Percentiles rank a stretch among this genome's conserved stretches.
Conservation (phyloP, 2,329 filamentous ascomycete genomes). For the Ophiobolus disseminans region DNA sequence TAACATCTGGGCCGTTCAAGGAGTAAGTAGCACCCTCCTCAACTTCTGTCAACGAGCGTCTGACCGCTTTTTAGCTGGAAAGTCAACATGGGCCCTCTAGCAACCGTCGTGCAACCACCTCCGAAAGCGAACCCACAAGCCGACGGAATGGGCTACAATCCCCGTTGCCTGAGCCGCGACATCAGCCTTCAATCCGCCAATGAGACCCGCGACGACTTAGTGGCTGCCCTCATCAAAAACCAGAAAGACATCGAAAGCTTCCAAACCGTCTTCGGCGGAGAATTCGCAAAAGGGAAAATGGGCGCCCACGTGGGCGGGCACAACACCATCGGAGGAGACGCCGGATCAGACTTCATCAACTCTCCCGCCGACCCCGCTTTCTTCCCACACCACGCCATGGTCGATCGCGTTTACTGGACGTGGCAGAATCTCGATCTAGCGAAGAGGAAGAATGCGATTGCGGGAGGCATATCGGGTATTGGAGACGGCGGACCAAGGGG, state of each 20-base stretch:
- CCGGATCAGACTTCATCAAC: constrained; percentile 51
- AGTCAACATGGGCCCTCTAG: constrained; percentile 58
- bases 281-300: constrained; percentile 40
- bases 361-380: constrained; percentile 57
- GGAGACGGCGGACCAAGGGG: constrained; percentile 33
- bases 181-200: constrained; percentile 34
- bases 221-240: constrained; percentile 29
- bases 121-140: constrained; percentile 35
- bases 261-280: constrained; percentile 47
- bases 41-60: not conserved
- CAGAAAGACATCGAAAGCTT: constrained; percentile 42
- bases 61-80: constrained; percentile 25
- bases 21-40: constrained; percentile 37
- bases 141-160: constrained; percentile 41
- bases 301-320: constrained; percentile 57
- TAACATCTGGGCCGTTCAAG: constrained; percentile 60
- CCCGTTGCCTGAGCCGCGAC: constrained; percentile 49
- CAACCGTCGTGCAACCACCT: constrained; percentile 39
- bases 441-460: constrained; percentile 48
- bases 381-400: constrained; percentile 49
- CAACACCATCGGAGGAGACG: constrained; percentile 45
- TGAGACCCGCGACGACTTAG: constrained; percentile 33
- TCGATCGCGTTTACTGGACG: constrained; percentile 58
- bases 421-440: constrained; percentile 57
- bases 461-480: constrained; percentile 23